Conservation (phyloP, 192 early-diverging fungal species). For the Tieghemiomyces parasiticus region DNA sequence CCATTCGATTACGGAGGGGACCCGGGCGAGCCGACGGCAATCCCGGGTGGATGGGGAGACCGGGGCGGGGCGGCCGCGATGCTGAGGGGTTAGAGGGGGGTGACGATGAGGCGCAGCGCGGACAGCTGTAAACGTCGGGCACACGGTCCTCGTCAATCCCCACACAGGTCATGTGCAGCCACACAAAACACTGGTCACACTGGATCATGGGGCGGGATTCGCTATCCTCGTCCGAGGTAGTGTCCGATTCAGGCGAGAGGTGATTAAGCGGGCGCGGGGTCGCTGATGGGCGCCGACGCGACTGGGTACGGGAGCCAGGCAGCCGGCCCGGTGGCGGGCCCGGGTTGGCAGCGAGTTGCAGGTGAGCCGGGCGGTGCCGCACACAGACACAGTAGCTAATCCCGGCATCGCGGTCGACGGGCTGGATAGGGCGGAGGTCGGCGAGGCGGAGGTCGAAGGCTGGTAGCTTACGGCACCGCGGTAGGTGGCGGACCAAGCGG, state of each 20-base stretch:
- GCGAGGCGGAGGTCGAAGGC: background rate
- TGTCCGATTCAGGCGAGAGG: background rate
- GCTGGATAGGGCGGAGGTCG: background rate
- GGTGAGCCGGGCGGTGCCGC: background rate
- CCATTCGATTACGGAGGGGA: background rate
- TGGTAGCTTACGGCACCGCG: background rate
- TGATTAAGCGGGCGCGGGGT: background rate
- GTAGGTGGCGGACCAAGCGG: background rate
- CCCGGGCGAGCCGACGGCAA: background rate
- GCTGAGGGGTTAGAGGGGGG: no score
- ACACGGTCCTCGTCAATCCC: constrained; percentile 37
- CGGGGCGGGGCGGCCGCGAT: background rate
- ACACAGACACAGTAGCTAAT: constrained; percentile 2
- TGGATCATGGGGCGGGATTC: constrained; percentile 49
- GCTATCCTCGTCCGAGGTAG: constrained; percentile 16
- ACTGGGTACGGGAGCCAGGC: background rate
- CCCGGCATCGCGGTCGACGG: constrained; percentile 3
- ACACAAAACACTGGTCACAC: constrained; percentile 51
- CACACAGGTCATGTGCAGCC: constrained; percentile 60
- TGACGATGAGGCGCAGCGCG: constrained; percentile 33
- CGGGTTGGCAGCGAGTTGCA: background rate
- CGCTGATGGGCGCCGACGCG: background rate
- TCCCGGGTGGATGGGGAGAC: background rate
- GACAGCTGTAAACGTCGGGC: constrained; percentile 47
- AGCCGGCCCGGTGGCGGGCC: background rate